These are phyloP conservation scores for Hortaea sp. DNA, from an alignment of 2,329 filamentous ascomycete species.

Conservation along the genomic window DNA sequence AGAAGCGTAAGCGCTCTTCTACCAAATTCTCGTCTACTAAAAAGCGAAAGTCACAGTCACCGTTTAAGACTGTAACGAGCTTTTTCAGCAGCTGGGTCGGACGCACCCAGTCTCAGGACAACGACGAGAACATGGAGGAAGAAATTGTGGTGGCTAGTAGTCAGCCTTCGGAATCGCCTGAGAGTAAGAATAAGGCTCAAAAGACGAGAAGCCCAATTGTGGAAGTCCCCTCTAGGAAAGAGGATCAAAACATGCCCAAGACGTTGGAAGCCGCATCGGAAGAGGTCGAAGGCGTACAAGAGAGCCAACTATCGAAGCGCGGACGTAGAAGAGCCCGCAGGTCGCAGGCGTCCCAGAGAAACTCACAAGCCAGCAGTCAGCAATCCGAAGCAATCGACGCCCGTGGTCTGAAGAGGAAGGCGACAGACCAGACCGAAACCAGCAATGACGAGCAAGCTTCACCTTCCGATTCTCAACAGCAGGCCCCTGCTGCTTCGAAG, in stretches of 20 bases:
- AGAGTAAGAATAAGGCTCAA: background rate
- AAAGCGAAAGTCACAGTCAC: slow-evolving; percentile 22
- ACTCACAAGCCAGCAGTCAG: slow-evolving; percentile 3
- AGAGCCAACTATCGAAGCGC: slow-evolving; percentile 12
- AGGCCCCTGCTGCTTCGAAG: slow-evolving; percentile 12
- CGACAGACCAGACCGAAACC: slow-evolving; percentile 13
- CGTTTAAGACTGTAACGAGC: slow-evolving; percentile 11
- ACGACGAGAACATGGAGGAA: slow-evolving; percentile 28
- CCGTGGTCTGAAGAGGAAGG: slow-evolving; percentile 18
- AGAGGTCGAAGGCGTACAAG: background rate
- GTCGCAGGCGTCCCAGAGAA: slow-evolving; percentile 7
- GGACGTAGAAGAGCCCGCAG: slow-evolving; percentile 19
- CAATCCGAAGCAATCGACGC: slow-evolving; percentile 2
- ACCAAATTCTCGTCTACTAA: slow-evolving; percentile 8
- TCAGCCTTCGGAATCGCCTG: slow-evolving; percentile 7
- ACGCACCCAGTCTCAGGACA: slow-evolving; percentile 13
- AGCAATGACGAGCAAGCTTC: slow-evolving; percentile 3
- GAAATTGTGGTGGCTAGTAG: slow-evolving; percentile 31
- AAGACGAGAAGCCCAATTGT: background rate
- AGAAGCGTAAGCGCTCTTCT: slow-evolving; percentile 20
- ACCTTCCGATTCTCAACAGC: slow-evolving; percentile 10
- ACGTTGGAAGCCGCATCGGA: background rate
- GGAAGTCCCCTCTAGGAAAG: background rate
- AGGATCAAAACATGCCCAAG: background rate
- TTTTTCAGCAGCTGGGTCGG: slow-evolving; percentile 15